These are phyloP conservation scores for Hypericum androsaemum DNA, from an alignment of 345 rosid genomes.

Conservation along the genomic window DNA sequence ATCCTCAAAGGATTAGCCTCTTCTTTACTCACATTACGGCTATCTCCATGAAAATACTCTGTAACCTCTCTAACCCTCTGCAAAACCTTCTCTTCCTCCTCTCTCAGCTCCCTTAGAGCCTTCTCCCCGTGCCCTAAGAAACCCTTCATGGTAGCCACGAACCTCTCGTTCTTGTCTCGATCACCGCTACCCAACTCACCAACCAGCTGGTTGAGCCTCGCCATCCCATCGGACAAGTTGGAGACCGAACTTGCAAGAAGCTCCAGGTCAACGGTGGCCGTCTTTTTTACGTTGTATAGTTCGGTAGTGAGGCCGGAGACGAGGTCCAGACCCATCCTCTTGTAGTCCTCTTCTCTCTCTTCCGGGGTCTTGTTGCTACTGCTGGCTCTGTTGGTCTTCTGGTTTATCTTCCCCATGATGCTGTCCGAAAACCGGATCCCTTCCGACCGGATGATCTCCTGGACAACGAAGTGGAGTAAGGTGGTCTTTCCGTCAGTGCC, in stretches of 20 bases:
- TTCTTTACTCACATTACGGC: constrained; percentile 45
- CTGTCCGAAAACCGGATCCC: constrained; percentile 78
- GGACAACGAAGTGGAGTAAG: constrained; percentile 87
- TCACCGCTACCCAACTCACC: constrained; percentile 18
- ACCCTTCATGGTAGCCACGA: constrained; percentile 45
- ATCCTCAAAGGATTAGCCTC: constrained; percentile 80
- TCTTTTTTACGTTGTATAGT: constrained; percentile 82
- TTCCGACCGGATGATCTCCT: constrained; percentile 79
- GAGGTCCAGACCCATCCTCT: constrained; percentile 86
- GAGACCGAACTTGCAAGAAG: constrained; percentile 80
- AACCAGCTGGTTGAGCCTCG: constrained; percentile 39
- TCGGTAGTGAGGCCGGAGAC: constrained; percentile 75
- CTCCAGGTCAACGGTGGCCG: constrained; percentile 78
- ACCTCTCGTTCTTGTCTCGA: constrained; percentile 37
- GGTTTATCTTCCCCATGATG: constrained; percentile 83
- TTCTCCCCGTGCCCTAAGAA: constrained; percentile 50
- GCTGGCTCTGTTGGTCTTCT: constrained; percentile 26
- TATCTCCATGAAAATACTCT: constrained; percentile 86
- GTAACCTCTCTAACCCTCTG: constrained; percentile 64
- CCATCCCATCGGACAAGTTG: constrained; percentile 56
- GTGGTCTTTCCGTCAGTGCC: constrained; percentile 89
- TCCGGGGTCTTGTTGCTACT: constrained; percentile 32
- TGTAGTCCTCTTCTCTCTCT: constrained; percentile 79
- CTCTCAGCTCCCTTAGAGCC: constrained; percentile 53
- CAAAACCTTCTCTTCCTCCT: constrained; percentile 60